A percentile compares a stretch with the other conserved stretches of the same genome.
Conservation (phyloP, 768 basidiomycete species). For the Jaapia argillacea region DNA sequence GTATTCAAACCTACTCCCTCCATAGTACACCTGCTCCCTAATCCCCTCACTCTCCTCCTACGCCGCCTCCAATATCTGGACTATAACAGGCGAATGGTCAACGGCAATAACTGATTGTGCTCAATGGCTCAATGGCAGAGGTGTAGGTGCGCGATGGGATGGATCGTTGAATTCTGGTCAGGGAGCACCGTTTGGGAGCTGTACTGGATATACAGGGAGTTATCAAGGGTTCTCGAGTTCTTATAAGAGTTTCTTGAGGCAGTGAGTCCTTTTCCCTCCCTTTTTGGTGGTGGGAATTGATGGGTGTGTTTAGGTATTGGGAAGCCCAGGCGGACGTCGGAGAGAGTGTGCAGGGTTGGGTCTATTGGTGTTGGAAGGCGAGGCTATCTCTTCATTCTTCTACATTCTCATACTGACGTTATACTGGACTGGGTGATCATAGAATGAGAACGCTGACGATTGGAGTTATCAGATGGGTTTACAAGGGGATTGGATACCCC, state of each 20-base stretch:
- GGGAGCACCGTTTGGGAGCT: conserved; percentile 52
- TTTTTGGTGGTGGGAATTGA: neutral
- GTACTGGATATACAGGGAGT: conserved; percentile 52
- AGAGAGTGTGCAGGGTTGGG: conserved; percentile 63
- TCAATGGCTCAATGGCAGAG: conserved; percentile 70
- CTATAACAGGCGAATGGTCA: conserved; percentile 75
- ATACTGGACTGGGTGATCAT: neutral
- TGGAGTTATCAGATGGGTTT: conserved; percentile 72
- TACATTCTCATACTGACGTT: neutral
- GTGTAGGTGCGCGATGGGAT: conserved; percentile 63
- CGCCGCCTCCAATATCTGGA: conserved; percentile 53
- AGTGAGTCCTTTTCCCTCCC: conserved; percentile 29
- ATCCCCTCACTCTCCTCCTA: conserved; percentile 34
- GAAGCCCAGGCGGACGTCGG: conserved; percentile 72
- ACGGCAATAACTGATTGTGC: conserved; percentile 69
- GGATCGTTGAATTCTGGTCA: conserved; percentile 35
- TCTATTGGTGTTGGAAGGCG: conserved; percentile 77
- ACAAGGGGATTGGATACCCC: conserved; percentile 70
- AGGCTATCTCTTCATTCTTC: conserved; percentile 7
- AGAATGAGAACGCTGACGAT: conserved; percentile 62
- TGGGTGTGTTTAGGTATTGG: conserved; percentile 44
- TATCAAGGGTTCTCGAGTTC: conserved; percentile 44
- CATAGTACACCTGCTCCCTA: conserved; percentile 46
- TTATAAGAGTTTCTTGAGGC: conserved; percentile 53
- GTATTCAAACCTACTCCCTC: neutral